Percentiles rank a stretch among this genome's conserved stretches.
Conservation (phyloP, 495 filamentous ascomycete species). For the Friedmanniomyces endolithicus region DNA sequence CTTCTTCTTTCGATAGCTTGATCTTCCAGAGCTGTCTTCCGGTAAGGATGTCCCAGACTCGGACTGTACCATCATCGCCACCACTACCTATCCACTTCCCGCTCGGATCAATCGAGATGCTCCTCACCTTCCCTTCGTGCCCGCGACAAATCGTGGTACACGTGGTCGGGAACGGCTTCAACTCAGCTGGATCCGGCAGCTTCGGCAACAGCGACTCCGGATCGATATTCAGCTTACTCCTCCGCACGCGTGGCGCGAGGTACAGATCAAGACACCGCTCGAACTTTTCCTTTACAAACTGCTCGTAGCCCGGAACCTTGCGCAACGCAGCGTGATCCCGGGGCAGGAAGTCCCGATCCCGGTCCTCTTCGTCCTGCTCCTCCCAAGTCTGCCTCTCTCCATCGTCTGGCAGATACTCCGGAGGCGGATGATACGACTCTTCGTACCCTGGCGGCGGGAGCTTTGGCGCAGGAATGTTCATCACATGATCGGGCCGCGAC, state of each 20-base stretch:
- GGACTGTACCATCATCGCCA: conserved; percentile 85
- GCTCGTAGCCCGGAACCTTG: conserved; percentile 85
- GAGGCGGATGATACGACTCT: conserved; percentile 89
- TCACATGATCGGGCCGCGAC: conserved; percentile 67
- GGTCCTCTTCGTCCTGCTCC: conserved; percentile 74
- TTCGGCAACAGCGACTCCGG: conserved; percentile 88
- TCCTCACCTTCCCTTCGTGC: conserved; percentile 79
- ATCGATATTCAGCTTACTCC: conserved; percentile 93
- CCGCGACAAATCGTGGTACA: conserved; percentile 74
- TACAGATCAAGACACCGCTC: conserved; percentile 93
- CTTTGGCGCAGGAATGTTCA: conserved; percentile 96
- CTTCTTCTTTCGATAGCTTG: conserved; percentile 65
- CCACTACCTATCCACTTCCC: conserved; percentile 76
- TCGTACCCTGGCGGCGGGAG: conserved; percentile 88
- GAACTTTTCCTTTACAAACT: conserved; percentile 86
- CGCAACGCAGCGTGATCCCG: conserved; percentile 69
- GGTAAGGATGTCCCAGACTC: conserved; percentile 79
- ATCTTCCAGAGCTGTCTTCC: conserved; percentile 80
- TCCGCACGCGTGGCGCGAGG: conserved; percentile 78
- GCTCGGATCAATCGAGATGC: conserved; percentile 62
- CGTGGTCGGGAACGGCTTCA: conserved; percentile 84
- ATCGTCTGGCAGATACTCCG: conserved; percentile 79
- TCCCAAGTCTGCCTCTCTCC: conserved; percentile 84
- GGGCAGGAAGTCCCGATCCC: conserved; percentile 79
- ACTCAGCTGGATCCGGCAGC: conserved; percentile 82